Conservation (phyloP, 352 stramenopile genomes). For the Plasmopara muralis region DNA sequence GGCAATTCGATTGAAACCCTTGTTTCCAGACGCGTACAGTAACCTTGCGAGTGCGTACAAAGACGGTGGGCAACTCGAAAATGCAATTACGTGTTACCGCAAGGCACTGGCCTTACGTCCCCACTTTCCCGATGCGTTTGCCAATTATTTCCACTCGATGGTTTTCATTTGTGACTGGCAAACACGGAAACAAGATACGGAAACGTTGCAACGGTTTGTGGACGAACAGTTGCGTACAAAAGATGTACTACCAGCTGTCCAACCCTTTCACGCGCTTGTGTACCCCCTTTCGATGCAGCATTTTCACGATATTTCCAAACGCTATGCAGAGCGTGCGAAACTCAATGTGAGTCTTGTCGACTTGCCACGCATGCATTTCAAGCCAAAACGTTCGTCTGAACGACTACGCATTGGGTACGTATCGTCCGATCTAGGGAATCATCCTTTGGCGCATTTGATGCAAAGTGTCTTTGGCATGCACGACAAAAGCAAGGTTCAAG, state of each 20-base stretch:
- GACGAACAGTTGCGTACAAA: conserved; percentile 53
- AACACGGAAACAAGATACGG: conserved; percentile 71
- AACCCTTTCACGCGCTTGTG: conserved; percentile 91
- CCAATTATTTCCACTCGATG: conserved; percentile 91
- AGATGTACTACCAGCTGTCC: conserved; percentile 75
- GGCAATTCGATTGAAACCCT: conserved; percentile 85
- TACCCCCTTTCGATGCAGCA: conserved; percentile 82
- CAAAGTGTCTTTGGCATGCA: conserved; percentile 88
- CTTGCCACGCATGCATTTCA: conserved; percentile 59
- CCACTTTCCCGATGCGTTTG: conserved; percentile 89
- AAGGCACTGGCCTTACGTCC: conserved; percentile 87
- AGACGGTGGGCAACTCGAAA: conserved; percentile 78
- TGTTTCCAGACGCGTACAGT: conserved; percentile 88
- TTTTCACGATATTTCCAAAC: conserved; percentile 67
- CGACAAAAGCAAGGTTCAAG: conserved; percentile 78
- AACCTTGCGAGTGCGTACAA: conserved; percentile 92
- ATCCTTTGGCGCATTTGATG: conserved; percentile 89
- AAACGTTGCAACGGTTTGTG: conserved; percentile 53
- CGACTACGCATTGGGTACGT: conserved; percentile 86
- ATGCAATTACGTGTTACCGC: conserved; percentile 91
- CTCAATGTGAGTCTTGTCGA: conserved; percentile 86
- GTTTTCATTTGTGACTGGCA: conserved; percentile 91
- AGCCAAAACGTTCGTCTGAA: conserved; percentile 56
- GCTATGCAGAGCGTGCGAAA: conserved; percentile 80
- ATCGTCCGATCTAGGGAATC: conserved; percentile 88